These are phyloP conservation scores for Cercophora scortea DNA, from an alignment of 495 filamentous ascomycete species.

Conservation along the genomic window DNA sequence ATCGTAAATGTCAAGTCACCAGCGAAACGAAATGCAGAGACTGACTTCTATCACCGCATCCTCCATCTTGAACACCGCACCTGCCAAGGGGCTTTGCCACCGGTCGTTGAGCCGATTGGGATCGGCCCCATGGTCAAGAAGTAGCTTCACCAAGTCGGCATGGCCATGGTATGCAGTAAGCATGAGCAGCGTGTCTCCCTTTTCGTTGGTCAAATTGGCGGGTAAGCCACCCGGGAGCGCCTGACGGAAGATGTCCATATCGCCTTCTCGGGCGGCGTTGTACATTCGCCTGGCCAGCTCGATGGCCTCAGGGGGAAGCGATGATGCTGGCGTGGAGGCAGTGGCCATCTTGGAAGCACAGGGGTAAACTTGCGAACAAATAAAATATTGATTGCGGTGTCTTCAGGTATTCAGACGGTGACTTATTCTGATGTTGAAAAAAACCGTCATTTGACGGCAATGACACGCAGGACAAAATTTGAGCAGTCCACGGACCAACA, in stretches of 20 bases:
- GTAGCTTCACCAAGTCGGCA: slow-evolving; percentile 38
- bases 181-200: slow-evolving; percentile 51
- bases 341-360: too few relatives aligned
- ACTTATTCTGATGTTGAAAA: too few relatives aligned
- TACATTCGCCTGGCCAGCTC: slow-evolving; percentile 45
- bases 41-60: slow-evolving; percentile 37
- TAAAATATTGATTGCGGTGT: too few relatives aligned
- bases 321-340: too few relatives aligned
- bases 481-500: too few relatives aligned
- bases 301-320: slow-evolving; percentile 40
- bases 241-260: slow-evolving; percentile 40
- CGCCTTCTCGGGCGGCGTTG: slow-evolving; percentile 42
- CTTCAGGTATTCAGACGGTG: too few relatives aligned
- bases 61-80: slow-evolving; percentile 50
- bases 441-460: too few relatives aligned
- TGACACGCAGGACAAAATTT: too few relatives aligned
- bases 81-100: slow-evolving; percentile 47
- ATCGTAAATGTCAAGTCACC: too few relatives aligned
- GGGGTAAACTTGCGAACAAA: too few relatives aligned
- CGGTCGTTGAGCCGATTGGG: slow-evolving; percentile 46
- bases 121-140: slow-evolving; percentile 43
- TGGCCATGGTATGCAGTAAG: slow-evolving; percentile 50
- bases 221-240: slow-evolving; percentile 44
- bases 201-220: slow-evolving; percentile 48
- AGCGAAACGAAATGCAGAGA: neutral